Base-by-base conservation (phyloP, 2,329 filamentous ascomycete species). In the Colletotrichum viniferum region DNA sequence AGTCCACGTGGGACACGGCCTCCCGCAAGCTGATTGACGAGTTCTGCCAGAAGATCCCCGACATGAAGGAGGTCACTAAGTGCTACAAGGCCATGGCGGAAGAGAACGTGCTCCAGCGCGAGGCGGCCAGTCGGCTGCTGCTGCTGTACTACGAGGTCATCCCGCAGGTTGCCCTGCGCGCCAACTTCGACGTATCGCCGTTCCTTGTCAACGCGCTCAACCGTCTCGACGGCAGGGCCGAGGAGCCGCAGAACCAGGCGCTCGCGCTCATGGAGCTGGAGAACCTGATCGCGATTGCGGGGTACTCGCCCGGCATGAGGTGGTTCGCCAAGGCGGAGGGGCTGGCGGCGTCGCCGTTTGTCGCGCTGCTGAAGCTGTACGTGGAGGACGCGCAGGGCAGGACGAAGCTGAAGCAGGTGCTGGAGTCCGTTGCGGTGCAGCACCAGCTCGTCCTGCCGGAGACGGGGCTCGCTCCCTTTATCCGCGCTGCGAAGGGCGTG, bases 141-240 rank as follows among this genome's bases (percentile, higher is more conserved):
- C 90, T 92, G 18, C 88, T 96, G n/a, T 98, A 97, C 84, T 97
- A 97, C 82, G 92, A 96, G 81, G 89, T 94, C 4, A 89, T 95
- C 10, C 96, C 97, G 3, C 92, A 95, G 75, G 87, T 95, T 28
- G 95, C 96, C 2, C 88, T 97, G 16, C 93, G 94, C 77, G 94
- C 96, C 79, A 97, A 94, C 78, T 97, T 98, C 80, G 97, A 98
- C 81, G 93, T 98, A 5, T 97, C 96, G 0, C 87, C 94, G 1
- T 89, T 94, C 24, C 88, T 99, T 18, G 92, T 93, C 9, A 90
- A 92, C 74, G 90, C 93, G 2, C 86, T 98, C 61, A 88, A 90
- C 71, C 88, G 88, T 36, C 84, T 95, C 12, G 91, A 94, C 58
- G 83, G 88, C 16, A 86, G 88, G 18, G 84, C 87, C 4, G 87